Conservation (phyloP, 2,329 filamentous ascomycete genomes). For the Bipolaris bicolor region DNA sequence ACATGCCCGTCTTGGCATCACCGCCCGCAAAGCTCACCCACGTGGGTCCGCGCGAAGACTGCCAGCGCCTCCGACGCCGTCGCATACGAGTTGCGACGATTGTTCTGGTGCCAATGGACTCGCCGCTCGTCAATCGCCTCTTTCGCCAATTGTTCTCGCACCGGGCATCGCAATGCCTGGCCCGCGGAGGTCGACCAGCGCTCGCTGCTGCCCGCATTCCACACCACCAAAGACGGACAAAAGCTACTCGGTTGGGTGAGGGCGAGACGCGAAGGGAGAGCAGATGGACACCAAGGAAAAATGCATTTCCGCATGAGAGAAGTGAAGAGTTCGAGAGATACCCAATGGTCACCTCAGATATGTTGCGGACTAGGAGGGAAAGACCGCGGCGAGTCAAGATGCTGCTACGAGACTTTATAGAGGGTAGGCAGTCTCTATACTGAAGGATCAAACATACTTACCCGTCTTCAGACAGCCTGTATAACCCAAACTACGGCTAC, state of each 20-base stretch:
- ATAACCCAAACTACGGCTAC: conserved; percentile 94
- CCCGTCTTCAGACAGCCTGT: conserved; percentile 71
- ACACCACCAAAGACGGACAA: conserved; percentile 39
- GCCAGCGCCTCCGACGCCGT: conserved; percentile 21
- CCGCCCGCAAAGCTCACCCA: conserved; percentile 32
- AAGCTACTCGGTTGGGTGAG: conserved; percentile 36
- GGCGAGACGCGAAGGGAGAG: conserved; percentile 63
- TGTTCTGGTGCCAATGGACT: conserved; percentile 70
- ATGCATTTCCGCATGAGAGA: conserved; percentile 77
- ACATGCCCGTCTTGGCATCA: conserved; percentile 37
- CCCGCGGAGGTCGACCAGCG: conserved; percentile 52
- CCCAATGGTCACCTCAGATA: conserved; percentile 82
- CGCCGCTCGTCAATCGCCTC: conserved; percentile 75
- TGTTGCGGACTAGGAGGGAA: conserved; percentile 73
- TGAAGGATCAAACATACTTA: neutral
- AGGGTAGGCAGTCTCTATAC: conserved; percentile 63
- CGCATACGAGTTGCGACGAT: conserved; percentile 16
- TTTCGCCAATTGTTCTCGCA: conserved; percentile 87
- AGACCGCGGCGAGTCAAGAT: conserved; percentile 91
- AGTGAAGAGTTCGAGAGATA: conserved; percentile 80
- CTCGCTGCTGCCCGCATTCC: conserved; percentile 48
- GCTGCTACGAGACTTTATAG: conserved; percentile 96
- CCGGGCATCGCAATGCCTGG: conserved; percentile 61
- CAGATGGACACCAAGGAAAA: conserved; percentile 84
- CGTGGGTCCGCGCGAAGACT: conserved; percentile 28